A percentile compares a stretch with the other conserved stretches of the same genome.
Evolutionary conservation across 768 basidiomycete species (phyloP).

Genomic region (Ephemerocybe angulata): DNA sequence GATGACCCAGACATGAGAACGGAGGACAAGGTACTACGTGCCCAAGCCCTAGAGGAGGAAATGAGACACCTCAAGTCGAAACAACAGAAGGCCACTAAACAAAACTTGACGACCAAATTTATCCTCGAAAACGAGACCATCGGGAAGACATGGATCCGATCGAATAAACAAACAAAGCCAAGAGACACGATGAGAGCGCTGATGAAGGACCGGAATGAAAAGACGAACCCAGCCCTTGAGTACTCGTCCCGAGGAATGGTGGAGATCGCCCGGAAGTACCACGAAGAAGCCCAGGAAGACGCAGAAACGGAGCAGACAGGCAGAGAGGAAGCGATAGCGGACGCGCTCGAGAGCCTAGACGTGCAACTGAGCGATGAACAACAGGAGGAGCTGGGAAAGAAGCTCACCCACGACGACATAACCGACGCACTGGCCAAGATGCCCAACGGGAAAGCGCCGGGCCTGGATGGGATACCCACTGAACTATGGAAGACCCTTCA

Average conservation of each 20-base stretch:
- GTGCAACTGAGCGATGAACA: not conserved
- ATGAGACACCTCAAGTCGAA: not conserved
- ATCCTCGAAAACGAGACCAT: conserved; percentile 9
- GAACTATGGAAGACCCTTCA: conserved; percentile 22
- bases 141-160: conserved; percentile 2
- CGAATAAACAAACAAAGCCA: conserved; percentile 7
- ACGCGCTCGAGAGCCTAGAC: not conserved
- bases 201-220: not conserved
- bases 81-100: not conserved
- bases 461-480: conserved; percentile 21
- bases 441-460: conserved; percentile 14
- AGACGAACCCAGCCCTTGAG: conserved; percentile 11
- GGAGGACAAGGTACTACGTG: too few species aligned
- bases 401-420: not conserved
- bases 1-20: too few species aligned
- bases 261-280: conserved; percentile 23
- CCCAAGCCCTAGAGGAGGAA: too few species aligned
- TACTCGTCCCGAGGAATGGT: conserved; percentile 28
- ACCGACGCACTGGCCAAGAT: not conserved
- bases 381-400: not conserved
- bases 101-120: not conserved
- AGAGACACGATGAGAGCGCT: conserved; percentile 12
- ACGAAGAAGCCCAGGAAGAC: conserved; percentile 12
- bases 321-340: not conserved
- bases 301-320: not conserved